Percentiles rank a stretch among this genome's conserved stretches.
These are phyloP conservation scores for Coleophoma eucalyptorum DNA, from an alignment of 2,329 filamentous ascomycete species.

Conservation along the genomic window DNA sequence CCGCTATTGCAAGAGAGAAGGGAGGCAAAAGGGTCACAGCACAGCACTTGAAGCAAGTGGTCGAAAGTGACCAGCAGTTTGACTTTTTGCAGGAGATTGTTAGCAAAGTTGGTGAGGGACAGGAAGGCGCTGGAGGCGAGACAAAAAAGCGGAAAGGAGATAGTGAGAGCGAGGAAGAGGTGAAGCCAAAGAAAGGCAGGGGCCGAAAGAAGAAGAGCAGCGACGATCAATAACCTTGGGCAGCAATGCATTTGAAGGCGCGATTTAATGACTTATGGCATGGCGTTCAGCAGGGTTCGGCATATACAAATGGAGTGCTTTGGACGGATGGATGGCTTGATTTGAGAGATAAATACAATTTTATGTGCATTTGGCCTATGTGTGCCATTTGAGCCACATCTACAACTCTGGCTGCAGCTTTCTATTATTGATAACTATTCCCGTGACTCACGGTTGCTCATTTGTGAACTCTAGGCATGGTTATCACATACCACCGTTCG, in stretches of 20 bases:
- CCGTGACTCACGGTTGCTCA: too few species aligned
- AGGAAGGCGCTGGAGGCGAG: conserved; percentile 22
- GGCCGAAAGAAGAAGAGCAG: conserved; percentile 20
- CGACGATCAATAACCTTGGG: conserved; percentile 12
- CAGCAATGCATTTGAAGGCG: not conserved
- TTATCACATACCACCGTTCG: too few species aligned
- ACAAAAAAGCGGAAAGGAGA: conserved; percentile 17
- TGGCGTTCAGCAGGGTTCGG: not conserved
- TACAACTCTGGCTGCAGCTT: too few species aligned
- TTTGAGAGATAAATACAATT: too few species aligned
- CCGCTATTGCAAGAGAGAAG: conserved; percentile 75
- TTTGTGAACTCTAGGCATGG: too few species aligned
- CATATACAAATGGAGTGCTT: not conserved
- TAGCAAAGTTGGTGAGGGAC: conserved; percentile 66
- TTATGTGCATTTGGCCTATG: too few species aligned
- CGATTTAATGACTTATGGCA: not conserved
- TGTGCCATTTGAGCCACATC: too few species aligned
- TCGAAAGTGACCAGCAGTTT: conserved; percentile 82
- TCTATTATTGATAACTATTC: too few species aligned
- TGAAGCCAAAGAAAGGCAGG: conserved; percentile 22
- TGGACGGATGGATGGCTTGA: too few species aligned
- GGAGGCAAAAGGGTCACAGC: conserved; percentile 88
- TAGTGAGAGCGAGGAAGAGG: conserved; percentile 21
- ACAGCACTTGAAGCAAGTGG: conserved; percentile 85
- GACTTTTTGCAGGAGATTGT: conserved; percentile 94